Conservation (phyloP, 495 filamentous ascomycete species). For the Trichoderma erinaceum region DNA sequence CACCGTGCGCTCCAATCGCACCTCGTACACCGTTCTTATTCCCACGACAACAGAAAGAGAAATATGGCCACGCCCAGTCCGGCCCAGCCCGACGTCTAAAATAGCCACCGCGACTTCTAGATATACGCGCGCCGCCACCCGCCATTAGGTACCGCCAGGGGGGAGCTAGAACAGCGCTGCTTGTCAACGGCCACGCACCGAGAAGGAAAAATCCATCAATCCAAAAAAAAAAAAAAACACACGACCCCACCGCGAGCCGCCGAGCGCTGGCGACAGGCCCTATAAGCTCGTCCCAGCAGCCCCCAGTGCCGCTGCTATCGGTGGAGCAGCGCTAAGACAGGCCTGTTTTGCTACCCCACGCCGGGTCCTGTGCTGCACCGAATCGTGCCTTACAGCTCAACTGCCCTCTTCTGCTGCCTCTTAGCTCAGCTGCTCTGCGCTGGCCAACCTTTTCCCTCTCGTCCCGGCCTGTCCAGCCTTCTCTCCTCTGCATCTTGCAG, state of each 20-base stretch:
- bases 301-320: slow-evolving; percentile 4
- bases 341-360: slow-evolving; percentile 11
- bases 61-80: not conserved
- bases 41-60: not conserved
- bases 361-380: not conserved
- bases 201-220: not conserved
- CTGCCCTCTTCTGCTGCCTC: not conserved
- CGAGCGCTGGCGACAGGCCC: not conserved
- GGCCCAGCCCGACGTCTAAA: slow-evolving; percentile 8
- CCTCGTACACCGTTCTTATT: not conserved
- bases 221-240: not conserved
- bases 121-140: not conserved
- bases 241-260: slow-evolving; percentile 6
- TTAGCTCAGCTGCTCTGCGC: not conserved
- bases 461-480: slow-evolving; percentile 7
- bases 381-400: slow-evolving; percentile 7
- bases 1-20: too few relatives aligned
- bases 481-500: not conserved
- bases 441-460: not conserved
- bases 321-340: slow-evolving; percentile 8
- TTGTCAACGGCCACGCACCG: not conserved
- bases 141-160: slow-evolving; percentile 2
- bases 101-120: not conserved
- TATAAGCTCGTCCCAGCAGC: slow-evolving; percentile 8
- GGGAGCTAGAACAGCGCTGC: not conserved